Evolutionary conservation across 2,329 filamentous ascomycete genomes (phyloP), one percentile per base, ranked within the genome.

Genomic region (Chalaropsis ovoidea): DNA sequence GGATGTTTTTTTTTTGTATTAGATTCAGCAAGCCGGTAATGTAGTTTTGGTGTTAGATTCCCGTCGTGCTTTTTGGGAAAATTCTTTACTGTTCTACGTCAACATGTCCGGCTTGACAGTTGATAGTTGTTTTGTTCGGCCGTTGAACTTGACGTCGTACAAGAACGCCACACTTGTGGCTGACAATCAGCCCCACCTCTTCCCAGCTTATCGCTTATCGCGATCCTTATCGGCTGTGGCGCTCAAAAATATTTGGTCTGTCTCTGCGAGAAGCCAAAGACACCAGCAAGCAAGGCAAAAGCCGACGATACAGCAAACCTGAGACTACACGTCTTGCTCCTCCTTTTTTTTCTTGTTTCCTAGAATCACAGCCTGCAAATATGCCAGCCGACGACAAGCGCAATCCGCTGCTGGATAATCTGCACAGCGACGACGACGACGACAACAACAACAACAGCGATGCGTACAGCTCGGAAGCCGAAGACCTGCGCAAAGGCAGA

Each of bases 401-500:
- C 39, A 67, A 67, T 45, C 66, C 66, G n/a, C 56, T 67, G 17
- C 66, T 67, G 35, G 66, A 67, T 58, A 54, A 64, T n/a, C 62
- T 67, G 19, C 86, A 84, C 71, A 82, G 84, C 22, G 82, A 85
- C 43, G 82, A 85, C 58, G 78, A 79, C 45, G 76, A 76, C 69
- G 75, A 78, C 62, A 76, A 76, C 69, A 75, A 78, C 62, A 84
- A 81, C 66, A 56, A 39, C 31, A 58, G 54, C 54, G 31, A 58
- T 58, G 31, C 54, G 15, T 89, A 88, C 73, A 79, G 88, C 68
- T 90, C 87, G 0, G 87, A 88, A 24, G 77, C 73, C 31, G 81
- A 86, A 58, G 85, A 89, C 68, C 72, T 90, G 68, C 82, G 80
- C 71, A 88, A 88, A 74, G 86, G 86, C 65, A 81, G 79, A 68